A percentile compares a stretch with the other conserved stretches of the same genome.
Conservation (phyloP, 116 monocot genomes). For the Posidonia oceanica region DNA sequence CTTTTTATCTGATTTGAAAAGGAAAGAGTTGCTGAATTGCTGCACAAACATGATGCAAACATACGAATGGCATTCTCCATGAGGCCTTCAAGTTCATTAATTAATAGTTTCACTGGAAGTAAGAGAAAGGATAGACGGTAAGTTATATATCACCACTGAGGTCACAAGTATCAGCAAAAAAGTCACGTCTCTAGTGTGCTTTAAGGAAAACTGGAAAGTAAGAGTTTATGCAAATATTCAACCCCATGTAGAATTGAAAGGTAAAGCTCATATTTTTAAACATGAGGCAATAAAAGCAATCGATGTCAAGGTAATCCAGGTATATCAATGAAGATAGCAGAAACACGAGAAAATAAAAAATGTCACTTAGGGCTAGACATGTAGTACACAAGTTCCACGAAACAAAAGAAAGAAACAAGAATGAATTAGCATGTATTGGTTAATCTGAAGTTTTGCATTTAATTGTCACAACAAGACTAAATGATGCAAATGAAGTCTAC, state of each 20-base stretch:
- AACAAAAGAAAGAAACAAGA: not conserved
- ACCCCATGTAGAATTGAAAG: not conserved
- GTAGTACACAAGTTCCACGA: not conserved
- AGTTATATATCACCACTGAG: not conserved
- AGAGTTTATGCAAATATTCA: not conserved
- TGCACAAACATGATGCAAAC: no score
- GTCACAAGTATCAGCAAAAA: not conserved
- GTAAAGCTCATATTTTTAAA: not conserved
- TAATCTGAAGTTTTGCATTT: no score
- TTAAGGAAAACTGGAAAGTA: not conserved
- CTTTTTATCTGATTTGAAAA: no score
- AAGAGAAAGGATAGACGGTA: not conserved
- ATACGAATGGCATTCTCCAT: slow-evolving; percentile 30
- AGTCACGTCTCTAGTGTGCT: not conserved
- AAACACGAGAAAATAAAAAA: not conserved
- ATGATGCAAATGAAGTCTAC: no score
- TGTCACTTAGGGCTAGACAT: not conserved
- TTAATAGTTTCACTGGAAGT: slow-evolving; percentile 29
- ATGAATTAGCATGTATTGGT: not conserved
- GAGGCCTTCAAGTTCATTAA: slow-evolving; percentile 38
- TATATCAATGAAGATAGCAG: not conserved
- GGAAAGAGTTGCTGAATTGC: no score
- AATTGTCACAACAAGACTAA: no score
- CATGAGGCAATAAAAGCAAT: not conserved
- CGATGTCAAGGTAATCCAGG: not conserved